Percentiles rank a stretch among this genome's conserved stretches.
phyloP scores from a whole-genome alignment of 208 protist genomes.

The Acanthamoeba divionensis region DNA sequence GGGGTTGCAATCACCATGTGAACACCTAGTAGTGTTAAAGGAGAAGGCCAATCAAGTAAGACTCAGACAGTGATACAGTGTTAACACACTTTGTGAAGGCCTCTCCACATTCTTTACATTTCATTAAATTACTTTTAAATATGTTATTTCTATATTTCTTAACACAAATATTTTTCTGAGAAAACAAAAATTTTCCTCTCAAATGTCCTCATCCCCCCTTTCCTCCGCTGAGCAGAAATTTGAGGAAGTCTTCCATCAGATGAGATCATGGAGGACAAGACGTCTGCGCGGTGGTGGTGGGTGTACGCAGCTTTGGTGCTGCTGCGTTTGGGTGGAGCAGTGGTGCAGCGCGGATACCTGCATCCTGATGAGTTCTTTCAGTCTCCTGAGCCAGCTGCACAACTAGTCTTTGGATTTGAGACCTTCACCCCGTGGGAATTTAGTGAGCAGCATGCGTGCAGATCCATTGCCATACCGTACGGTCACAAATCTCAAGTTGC shows the following conservation, averaged over 20 bases:
- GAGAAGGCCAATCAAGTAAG: too few relatives aligned
- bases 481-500: not conserved
- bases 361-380: slow-evolving; percentile 55
- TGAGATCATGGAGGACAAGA: too few relatives aligned
- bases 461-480: slow-evolving; percentile 35
- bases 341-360: slow-evolving; percentile 24
- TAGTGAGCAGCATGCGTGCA: not conserved
- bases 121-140: too few relatives aligned
- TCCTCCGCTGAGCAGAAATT: too few relatives aligned
- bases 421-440: slow-evolving; percentile 3
- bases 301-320: not conserved
- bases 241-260: too few relatives aligned
- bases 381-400: not conserved
- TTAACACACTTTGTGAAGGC: too few relatives aligned
- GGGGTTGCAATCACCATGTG: slow-evolving; percentile 88
- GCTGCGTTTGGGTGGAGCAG: not conserved
- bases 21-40: slow-evolving; percentile 56
- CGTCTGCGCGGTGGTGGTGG: not conserved
- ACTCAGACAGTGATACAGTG: too few relatives aligned
- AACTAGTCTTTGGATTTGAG: not conserved
- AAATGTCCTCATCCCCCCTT: too few relatives aligned
- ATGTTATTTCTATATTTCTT: too few relatives aligned
- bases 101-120: too few relatives aligned
- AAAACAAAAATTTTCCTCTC: too few relatives aligned
- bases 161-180: too few relatives aligned